Percentiles rank a stretch among this genome's conserved stretches.
Evolutionary conservation across 371 early-diverging fungal genomes (phyloP).

Genomic region (Mucor sp.): DNA sequence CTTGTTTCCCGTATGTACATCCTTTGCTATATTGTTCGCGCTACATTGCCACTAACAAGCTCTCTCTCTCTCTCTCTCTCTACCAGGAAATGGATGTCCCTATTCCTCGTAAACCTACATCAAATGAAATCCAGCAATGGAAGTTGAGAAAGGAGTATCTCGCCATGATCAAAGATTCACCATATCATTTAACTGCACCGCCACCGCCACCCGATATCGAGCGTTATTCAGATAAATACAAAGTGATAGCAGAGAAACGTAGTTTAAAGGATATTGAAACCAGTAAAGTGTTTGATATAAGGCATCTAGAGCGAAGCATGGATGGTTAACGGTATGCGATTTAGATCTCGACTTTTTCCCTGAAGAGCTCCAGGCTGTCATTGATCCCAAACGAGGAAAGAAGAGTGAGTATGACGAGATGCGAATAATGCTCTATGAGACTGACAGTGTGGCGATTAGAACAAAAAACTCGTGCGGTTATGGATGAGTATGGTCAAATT

Average conservation of each 20-base stretch:
- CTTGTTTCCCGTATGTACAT: constrained; percentile 42
- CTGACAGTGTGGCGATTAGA: constrained; percentile 10
- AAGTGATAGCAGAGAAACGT: constrained; percentile 24
- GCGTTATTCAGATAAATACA: constrained; percentile 54
- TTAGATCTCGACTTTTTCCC: constrained; percentile 54
- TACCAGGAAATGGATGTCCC: constrained; percentile 48
- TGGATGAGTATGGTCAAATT: constrained; percentile 32
- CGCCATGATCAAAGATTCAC: constrained; percentile 32
- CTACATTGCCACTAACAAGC: neutral
- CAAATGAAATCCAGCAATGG: constrained; percentile 37
- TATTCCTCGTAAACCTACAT: constrained; percentile 45
- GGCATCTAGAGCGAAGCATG: neutral
- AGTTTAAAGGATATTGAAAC: constrained; percentile 45
- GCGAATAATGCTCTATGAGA: too few species aligned
- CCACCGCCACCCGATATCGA: constrained; percentile 49
- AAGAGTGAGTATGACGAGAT: constrained; percentile 29
- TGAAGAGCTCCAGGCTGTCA: constrained; percentile 47
- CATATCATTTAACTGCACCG: constrained; percentile 38
- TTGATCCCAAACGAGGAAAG: constrained; percentile 45
- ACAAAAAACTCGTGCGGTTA: constrained; percentile 18
- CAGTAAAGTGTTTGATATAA: constrained; percentile 20
- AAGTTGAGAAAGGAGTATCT: constrained; percentile 35
- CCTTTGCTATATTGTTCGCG: neutral
- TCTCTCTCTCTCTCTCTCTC: neutral
- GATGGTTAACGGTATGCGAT: neutral